Conservation (phyloP, 208 protist genomes). For the Acanthamoeba healyi region DNA sequence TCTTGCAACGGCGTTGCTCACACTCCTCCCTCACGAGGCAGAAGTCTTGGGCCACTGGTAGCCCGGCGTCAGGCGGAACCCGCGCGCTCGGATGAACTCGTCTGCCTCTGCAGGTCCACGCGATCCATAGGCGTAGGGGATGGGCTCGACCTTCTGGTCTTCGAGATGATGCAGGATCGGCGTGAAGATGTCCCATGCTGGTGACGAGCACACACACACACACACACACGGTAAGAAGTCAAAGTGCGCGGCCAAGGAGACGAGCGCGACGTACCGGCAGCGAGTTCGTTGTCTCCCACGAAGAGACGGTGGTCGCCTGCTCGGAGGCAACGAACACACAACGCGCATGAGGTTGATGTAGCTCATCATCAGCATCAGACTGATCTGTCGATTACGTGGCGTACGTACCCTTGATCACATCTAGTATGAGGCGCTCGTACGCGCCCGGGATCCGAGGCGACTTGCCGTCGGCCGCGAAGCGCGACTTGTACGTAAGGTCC, state of each 20-base stretch:
- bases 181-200: conserved; percentile 90
- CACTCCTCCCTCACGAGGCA: not conserved
- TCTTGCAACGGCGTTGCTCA: too few relatives aligned
- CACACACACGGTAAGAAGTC: too few relatives aligned
- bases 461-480: not conserved
- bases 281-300: conserved; percentile 90
- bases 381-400: not conserved
- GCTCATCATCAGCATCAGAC: not conserved
- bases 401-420: conserved; percentile 84
- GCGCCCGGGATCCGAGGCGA: conserved; percentile 85
- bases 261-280: too few relatives aligned
- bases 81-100: not conserved
- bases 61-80: not conserved
- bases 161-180: conserved; percentile 83
- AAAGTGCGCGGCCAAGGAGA: too few relatives aligned
- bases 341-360: too few relatives aligned
- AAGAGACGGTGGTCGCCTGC: conserved; percentile 73
- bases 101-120: conserved; percentile 81
- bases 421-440: conserved; percentile 92
- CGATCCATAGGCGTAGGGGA: conserved; percentile 83
- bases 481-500: conserved; percentile 86
- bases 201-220: not conserved
- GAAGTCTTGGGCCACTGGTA: conserved; percentile 11
- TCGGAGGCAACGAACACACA: too few relatives aligned
- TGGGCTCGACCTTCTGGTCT: conserved; percentile 40